A percentile compares a stretch with the other conserved stretches of the same genome.
These are phyloP conservation scores for Symbiodinium pilosum DNA, from an alignment of 73 alveolate genomes.

Conservation along the genomic window DNA sequence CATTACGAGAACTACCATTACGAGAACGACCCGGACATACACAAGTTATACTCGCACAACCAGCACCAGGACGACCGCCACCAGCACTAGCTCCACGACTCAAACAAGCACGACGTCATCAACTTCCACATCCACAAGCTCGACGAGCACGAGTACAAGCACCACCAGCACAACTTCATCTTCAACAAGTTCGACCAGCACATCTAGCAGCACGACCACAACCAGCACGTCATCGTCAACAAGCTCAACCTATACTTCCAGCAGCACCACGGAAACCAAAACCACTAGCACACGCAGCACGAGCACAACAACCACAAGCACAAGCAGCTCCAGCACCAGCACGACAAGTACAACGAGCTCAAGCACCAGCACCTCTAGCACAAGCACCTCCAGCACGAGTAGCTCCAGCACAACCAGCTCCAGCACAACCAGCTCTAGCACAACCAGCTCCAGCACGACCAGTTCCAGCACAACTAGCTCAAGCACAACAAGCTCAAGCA, in stretches of 20 bases:
- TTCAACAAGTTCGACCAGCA: not conserved
- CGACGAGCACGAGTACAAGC: not conserved
- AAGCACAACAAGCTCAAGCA: not conserved
- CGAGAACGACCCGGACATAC: not conserved
- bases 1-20: not conserved
- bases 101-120: not conserved
- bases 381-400: not conserved
- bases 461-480: not conserved
- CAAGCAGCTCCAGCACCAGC: not conserved
- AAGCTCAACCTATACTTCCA: not conserved
- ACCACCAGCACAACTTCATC: conserved; percentile 2
- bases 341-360: not conserved
- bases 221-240: not conserved
- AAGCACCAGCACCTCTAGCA: not conserved
- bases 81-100: not conserved
- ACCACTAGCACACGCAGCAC: not conserved
- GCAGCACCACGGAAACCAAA: not conserved
- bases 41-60: not conserved
- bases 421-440: not conserved
- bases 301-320: not conserved
- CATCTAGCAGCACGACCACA: not conserved
- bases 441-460: not conserved
- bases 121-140: not conserved
- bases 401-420: not conserved
- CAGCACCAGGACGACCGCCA: not conserved